phyloP scores from a whole-genome alignment of 768 basidiomycete species.

The Lactifluus pinguis region DNA sequence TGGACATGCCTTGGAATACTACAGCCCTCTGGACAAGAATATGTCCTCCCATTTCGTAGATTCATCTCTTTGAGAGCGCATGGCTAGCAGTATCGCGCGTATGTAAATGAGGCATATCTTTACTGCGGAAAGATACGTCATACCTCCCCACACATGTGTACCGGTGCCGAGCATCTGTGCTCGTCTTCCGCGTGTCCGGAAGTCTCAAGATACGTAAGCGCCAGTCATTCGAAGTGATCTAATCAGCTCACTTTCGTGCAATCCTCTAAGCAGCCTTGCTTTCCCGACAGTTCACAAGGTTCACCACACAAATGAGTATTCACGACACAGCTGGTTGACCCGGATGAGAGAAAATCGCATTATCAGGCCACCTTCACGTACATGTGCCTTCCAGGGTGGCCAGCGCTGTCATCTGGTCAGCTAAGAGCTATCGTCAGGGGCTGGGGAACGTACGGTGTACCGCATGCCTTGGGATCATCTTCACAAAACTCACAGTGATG shows the following conservation, averaged over 20 bases:
- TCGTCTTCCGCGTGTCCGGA: conserved; percentile 37
- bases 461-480: conserved; percentile 32
- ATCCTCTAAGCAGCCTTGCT: conserved; percentile 40
- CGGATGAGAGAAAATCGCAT: background rate
- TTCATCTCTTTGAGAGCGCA: conserved; percentile 11
- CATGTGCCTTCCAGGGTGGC: conserved; percentile 49
- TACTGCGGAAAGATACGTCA: background rate
- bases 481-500: conserved; percentile 36
- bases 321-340: conserved; percentile 34
- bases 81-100: background rate
- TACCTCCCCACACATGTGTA: conserved; percentile 53
- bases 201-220: conserved; percentile 27
- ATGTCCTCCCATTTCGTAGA: background rate
- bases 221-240: background rate
- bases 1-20: background rate
- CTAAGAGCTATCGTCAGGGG: no score
- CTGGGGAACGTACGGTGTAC: conserved; percentile 34
- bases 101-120: no score
- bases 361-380: conserved; percentile 22
- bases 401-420: conserved; percentile 33
- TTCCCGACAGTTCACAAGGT: conserved; percentile 37
- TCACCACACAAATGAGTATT: conserved; percentile 46
- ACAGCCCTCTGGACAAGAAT: conserved; percentile 12
- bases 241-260: conserved; percentile 40
- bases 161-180: conserved; percentile 45